Conservation (phyloP, 352 stramenopile genomes). For the Globisporangium emineosum region DNA sequence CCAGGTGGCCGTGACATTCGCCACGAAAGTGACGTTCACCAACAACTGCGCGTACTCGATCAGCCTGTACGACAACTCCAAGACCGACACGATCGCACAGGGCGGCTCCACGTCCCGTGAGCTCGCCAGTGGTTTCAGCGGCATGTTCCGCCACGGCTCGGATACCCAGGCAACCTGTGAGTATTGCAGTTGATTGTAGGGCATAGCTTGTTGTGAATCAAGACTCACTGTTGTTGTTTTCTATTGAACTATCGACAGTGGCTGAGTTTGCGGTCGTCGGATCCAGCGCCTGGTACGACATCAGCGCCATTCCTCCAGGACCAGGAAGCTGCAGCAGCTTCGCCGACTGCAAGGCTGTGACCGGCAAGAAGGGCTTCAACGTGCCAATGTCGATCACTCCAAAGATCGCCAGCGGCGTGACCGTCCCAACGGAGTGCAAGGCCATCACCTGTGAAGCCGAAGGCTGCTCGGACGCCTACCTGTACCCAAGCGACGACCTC, state of each 20-base stretch:
- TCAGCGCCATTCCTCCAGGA: slow-evolving; percentile 52
- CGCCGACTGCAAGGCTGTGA: slow-evolving; percentile 37
- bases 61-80: slow-evolving; percentile 55
- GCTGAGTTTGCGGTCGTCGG: slow-evolving; percentile 47
- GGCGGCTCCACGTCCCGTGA: slow-evolving; percentile 33
- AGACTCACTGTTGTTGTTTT: background rate
- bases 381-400: slow-evolving; percentile 55
- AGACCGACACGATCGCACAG: slow-evolving; percentile 32
- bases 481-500: slow-evolving; percentile 45
- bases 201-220: background rate
- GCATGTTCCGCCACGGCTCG: slow-evolving; percentile 62
- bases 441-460: slow-evolving; percentile 31
- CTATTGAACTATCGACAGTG: slow-evolving; percentile 11
- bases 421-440: slow-evolving; percentile 29
- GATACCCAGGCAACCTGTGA: slow-evolving; percentile 36
- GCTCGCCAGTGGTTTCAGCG: slow-evolving; percentile 38
- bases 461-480: slow-evolving; percentile 43
- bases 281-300: slow-evolving; percentile 52
- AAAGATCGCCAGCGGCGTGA: slow-evolving; percentile 16
- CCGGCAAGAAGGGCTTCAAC: slow-evolving; percentile 63
- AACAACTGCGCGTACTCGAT: slow-evolving; percentile 52
- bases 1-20: slow-evolving; percentile 28
- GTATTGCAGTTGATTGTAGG: background rate
- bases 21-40: slow-evolving; percentile 39
- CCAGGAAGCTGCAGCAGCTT: slow-evolving; percentile 51